Evolutionary conservation across 345 rosid genomes (phyloP), one percentile per base, ranked within the genome.

Genomic region (Syzygium aqueum): DNA sequence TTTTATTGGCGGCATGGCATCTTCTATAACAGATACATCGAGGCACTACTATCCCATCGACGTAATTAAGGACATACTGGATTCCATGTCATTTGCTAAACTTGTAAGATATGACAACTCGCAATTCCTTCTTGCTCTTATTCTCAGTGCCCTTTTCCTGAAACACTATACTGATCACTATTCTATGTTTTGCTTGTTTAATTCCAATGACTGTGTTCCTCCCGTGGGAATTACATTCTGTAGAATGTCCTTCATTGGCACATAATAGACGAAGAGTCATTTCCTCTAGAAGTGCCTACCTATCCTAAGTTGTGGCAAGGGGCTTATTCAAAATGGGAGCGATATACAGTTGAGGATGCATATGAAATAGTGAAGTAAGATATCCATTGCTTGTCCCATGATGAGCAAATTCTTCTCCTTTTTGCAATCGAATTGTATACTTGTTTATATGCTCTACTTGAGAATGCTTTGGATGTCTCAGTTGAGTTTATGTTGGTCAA

Each of bases 211-310:
- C 33, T 88, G 57, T 61, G 85, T 84, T 89, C 90, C 92, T 89
- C 89, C 88, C 46, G 46, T 91, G 90, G 86, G 49, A 77, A 89
- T 93, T 92, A 63, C 92, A 87, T 89, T 91, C 87, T 85, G 93
- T 94, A 97, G 99, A 97, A 97, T 89, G 99, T 96, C 86, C 92
- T 97, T 90, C 99, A 97, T 91, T 96, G 98, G 99, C 99, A 97
- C 93, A 95, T 97, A 85, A 93, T 97, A 86, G 99, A 97, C 33
- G 95, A 94, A 86, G 85, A 97, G 91, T 94, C 99, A 84, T 97
- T 97, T 93, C 99, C 99, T 88, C 85, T 97, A 25, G 99, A 97
- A 89, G 92, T 93, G 49, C 99, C 99, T 43, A 78, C 96, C 57
- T 95, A 91, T 91, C 98, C 98, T 87, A 94, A 95, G 86, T 87